Evolutionary conservation across 805 yeast species (phyloP), one percentile per base, ranked within the genome.

Genomic region (Kodamaea kaohsiungensis): DNA sequence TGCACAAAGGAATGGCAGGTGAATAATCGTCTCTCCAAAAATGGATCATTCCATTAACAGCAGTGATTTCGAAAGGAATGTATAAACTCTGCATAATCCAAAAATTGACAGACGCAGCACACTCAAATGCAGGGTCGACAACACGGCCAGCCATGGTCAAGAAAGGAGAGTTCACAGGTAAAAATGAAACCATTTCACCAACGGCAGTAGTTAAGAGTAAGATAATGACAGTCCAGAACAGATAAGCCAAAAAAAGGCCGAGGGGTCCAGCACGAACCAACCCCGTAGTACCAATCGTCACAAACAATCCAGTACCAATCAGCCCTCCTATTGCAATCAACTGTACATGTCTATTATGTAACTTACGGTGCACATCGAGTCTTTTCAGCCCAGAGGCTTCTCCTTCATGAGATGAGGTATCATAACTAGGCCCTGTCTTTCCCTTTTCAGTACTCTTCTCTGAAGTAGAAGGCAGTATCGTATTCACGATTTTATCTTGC

Each of bases 21-120:
- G 53, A 51, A 49, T 45, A 49, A 90, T 55, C 57, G 51, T 62
- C 65, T 25, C 64, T 69, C 77, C 77, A 72, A 53, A 70, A 72
- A 42, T 67, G 59, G 30, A 72, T 59, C 37, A 72, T 68, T 35
- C 70, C 60, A 43, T 73, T 67, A 3, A 89, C 84, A 39, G 76
- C 76, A 3, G 73, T 66, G 39, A 72, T 63, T 59, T 72, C 76
- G 17, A 74, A 62, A 1, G 76, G 71, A 12, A 69, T 87, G 56
- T 85, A 76, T 53, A 76, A 65, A 46, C 76, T 69, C 58, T 76
- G 75, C 76, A 78, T 73, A 25, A 78, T 57, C 68, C 75, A 73
- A 53, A 72, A 68, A 52, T 70, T 63, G 54, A 71, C 70, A 8
- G 69, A 56, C 33, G 76, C 72, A 54, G 70, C 68, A 2, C 74